Evolutionary conservation across 1,139 yeast genomes (phyloP), one percentile per base, ranked within the genome.

Genomic region (Blastobotrys ciferrii): DNA sequence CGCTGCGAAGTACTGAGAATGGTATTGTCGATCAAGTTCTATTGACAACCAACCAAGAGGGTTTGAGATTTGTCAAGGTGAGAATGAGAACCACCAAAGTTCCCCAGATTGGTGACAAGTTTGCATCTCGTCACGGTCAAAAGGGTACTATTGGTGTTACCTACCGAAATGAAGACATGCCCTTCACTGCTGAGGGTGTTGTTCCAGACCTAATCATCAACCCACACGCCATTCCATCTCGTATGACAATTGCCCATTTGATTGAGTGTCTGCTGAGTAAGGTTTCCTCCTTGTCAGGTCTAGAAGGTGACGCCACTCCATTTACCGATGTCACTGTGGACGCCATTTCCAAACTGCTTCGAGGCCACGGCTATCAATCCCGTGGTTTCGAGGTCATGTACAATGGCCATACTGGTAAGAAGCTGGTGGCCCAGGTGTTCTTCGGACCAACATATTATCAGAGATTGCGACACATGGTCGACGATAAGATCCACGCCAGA

Each of bases 91-190:
- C 98, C 1, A 92, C 99, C 4, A 92, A 92, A 71, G 78, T 91
- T 47, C 99, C 99, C 11, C 99, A 92, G 72, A 92, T 94, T 71
- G 99, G 99, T 71, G 99, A 92, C 72, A 92, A 92, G 72, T 92
- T 92, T 72, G 98, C 98, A 3, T 91, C 98, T 40, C 87, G 98
- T 74, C 98, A 92, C 76, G 99, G 99, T 70, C 99, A 94, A 72
- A 92, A 92, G 75, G 99, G 99, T 84, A 94, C 98, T 23, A 91
- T 94, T 70, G 99, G 99, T 82, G 95, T 92, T 54, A 92, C 98
- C 0, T 94, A 92, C 67, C 82, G 98, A 66, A 94, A 92, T 68
- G 99, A 92, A 71, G 99, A 92, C 69, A 92, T 92, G 98, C 99
- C 98, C 30, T 92, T 94, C 68, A 84, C 95, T n/a, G 77, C 87